These are phyloP conservation scores for Rutstroemia sp. DNA, from an alignment of 2,329 filamentous ascomycete genomes.

Conservation along the genomic window DNA sequence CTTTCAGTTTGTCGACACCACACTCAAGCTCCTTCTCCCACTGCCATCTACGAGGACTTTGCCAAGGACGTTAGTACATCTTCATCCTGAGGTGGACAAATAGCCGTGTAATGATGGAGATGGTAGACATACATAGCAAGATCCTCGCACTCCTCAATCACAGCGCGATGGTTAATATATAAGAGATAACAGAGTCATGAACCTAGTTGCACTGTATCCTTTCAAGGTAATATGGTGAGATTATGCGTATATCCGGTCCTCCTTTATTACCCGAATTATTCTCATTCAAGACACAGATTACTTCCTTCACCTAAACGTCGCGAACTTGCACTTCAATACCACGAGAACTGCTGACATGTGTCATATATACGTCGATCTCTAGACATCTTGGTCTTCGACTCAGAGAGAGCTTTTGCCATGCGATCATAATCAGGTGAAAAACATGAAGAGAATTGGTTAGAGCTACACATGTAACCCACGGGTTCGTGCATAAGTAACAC, in stretches of 20 bases:
- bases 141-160: not conserved
- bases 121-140: not conserved
- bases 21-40: too few relatives aligned
- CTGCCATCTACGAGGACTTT: too few relatives aligned
- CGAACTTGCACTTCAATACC: not conserved
- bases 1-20: too few relatives aligned
- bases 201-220: too few relatives aligned
- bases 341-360: constrained; percentile 9
- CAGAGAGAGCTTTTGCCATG: not conserved
- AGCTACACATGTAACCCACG: constrained; percentile 10
- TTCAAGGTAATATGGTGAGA: too few relatives aligned
- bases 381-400: not conserved
- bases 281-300: not conserved
- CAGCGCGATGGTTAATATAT: too few relatives aligned
- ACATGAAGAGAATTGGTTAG: not conserved
- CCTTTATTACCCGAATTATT: not conserved
- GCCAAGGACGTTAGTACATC: too few relatives aligned
- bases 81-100: not conserved
- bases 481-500: constrained; percentile 2
- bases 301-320: not conserved
- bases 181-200: too few relatives aligned
- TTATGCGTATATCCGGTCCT: not conserved
- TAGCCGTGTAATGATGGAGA: not conserved
- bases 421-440: constrained; percentile 7
- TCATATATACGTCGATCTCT: not conserved